phyloP scores from a whole-genome alignment of 2,329 filamentous ascomycete genomes.

The Fusarium goolgardi region DNA sequence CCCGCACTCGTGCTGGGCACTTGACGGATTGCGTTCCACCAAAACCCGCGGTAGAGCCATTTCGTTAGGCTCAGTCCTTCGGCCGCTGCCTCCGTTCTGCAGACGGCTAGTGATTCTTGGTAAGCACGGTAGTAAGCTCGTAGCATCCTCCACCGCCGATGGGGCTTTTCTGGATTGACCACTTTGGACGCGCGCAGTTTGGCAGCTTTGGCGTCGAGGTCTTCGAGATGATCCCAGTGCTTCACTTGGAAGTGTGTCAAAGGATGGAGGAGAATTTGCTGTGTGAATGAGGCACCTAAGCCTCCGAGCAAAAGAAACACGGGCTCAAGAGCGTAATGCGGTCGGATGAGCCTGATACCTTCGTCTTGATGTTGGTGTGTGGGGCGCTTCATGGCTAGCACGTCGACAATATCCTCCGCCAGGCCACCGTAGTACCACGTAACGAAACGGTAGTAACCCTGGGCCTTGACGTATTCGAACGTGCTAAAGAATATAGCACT shows the following conservation, averaged over 20 bases:
- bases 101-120: slow-evolving; percentile 72
- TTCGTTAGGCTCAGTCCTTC: slow-evolving; percentile 67
- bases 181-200: slow-evolving; percentile 55
- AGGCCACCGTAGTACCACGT: slow-evolving; percentile 75
- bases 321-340: slow-evolving; percentile 81
- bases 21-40: slow-evolving; percentile 77
- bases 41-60: slow-evolving; percentile 79
- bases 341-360: slow-evolving; percentile 67
- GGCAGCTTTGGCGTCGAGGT: slow-evolving; percentile 71
- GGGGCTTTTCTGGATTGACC: slow-evolving; percentile 50
- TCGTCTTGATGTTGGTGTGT: slow-evolving; percentile 39
- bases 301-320: slow-evolving; percentile 77
- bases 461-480: slow-evolving; percentile 81
- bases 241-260: slow-evolving; percentile 76
- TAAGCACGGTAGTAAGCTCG: slow-evolving; percentile 78
- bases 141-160: slow-evolving; percentile 64
- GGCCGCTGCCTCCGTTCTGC: slow-evolving; percentile 64
- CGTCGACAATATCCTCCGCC: slow-evolving; percentile 62
- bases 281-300: slow-evolving; percentile 73
- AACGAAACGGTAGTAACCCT: slow-evolving; percentile 76
- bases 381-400: slow-evolving; percentile 61
- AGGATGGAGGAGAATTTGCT: slow-evolving; percentile 78
- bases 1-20: slow-evolving; percentile 82
- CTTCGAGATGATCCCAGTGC: slow-evolving; percentile 79
- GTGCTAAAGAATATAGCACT: slow-evolving; percentile 78